These are phyloP conservation scores for Trichoderma sp. DNA, from an alignment of 2,329 filamentous ascomycete species.

Conservation along the genomic window DNA sequence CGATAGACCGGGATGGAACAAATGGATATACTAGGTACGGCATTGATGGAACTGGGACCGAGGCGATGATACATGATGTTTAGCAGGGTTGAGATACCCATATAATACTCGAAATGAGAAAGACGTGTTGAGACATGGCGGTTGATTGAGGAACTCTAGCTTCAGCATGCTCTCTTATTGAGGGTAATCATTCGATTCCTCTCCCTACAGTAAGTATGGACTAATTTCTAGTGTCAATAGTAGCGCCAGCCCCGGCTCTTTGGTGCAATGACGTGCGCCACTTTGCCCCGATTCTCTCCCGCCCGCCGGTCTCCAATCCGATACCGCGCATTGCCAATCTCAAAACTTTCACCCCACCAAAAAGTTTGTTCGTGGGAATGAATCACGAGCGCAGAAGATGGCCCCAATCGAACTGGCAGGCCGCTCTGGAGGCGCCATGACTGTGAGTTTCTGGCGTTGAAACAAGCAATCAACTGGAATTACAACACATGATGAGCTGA, in stretches of 20 bases:
- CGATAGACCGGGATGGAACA: not conserved
- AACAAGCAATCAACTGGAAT: not conserved
- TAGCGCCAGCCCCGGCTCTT: not conserved
- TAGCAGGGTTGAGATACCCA: slow-evolving; percentile 10
- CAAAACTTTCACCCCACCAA: slow-evolving; percentile 35
- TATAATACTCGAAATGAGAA: slow-evolving; percentile 10
- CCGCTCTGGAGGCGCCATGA: slow-evolving; percentile 51
- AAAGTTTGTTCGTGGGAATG: slow-evolving; percentile 29
- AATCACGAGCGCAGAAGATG: slow-evolving; percentile 40
- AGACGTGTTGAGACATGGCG: not conserved
- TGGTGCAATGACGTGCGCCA: slow-evolving; percentile 1
- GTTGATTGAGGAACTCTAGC: not conserved
- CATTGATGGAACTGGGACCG: not conserved
- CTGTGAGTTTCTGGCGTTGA: slow-evolving; percentile 39
- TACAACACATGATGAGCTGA: not conserved
- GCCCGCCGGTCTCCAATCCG: slow-evolving; percentile 37
- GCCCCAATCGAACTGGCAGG: slow-evolving; percentile 54
- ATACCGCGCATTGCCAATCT: slow-evolving; percentile 39
- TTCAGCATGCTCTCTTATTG: not conserved
- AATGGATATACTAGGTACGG: not conserved
- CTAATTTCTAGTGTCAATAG: not conserved
- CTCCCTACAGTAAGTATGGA: too few relatives aligned
- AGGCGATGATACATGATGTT: slow-evolving; percentile 11
- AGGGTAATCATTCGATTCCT: not conserved
- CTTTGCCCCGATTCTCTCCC: slow-evolving; percentile 4